phyloP scores from a whole-genome alignment of 2,329 filamentous ascomycete genomes.

The Bipolaris oryzae region DNA sequence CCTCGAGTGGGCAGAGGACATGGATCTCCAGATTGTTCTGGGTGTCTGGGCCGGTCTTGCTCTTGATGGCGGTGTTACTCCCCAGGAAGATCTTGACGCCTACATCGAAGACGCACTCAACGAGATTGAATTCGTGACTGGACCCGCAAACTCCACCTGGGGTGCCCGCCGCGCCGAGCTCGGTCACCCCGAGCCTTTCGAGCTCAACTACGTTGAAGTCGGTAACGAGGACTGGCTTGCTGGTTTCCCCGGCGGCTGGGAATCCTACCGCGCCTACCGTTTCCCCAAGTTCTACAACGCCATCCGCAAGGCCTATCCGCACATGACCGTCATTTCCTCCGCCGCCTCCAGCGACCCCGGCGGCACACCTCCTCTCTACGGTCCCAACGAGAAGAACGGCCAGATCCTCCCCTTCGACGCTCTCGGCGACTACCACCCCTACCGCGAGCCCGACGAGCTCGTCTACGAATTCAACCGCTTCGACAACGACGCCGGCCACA shows the following conservation, averaged over 20 bases:
- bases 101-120: conserved; percentile 49
- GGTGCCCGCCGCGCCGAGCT: conserved; percentile 45
- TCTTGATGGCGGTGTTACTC: conserved; percentile 49
- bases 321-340: conserved; percentile 47
- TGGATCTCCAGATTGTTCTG: conserved; percentile 51
- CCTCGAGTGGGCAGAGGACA: conserved; percentile 56
- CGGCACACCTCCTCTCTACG: conserved; percentile 36
- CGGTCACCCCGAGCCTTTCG: conserved; percentile 46
- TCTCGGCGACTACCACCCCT: conserved; percentile 52
- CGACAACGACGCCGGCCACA: conserved; percentile 48
- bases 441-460: conserved; percentile 52
- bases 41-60: conserved; percentile 54
- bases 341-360: conserved; percentile 38
- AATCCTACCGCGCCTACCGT: conserved; percentile 41
- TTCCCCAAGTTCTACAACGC: conserved; percentile 44
- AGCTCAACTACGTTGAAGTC: conserved; percentile 48
- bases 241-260: conserved; percentile 36
- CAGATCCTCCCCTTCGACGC: conserved; percentile 27
- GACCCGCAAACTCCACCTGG: conserved; percentile 39
- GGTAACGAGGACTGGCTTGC: conserved; percentile 50
- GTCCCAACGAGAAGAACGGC: conserved; percentile 40
- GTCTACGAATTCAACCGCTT: conserved; percentile 51
- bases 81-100: conserved; percentile 46
- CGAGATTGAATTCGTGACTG: conserved; percentile 46
- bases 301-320: conserved; percentile 42